A percentile compares a stretch with the other conserved stretches of the same genome.
phyloP scores from a whole-genome alignment of 305 asterid genomes.

The Rubia peregrina region DNA sequence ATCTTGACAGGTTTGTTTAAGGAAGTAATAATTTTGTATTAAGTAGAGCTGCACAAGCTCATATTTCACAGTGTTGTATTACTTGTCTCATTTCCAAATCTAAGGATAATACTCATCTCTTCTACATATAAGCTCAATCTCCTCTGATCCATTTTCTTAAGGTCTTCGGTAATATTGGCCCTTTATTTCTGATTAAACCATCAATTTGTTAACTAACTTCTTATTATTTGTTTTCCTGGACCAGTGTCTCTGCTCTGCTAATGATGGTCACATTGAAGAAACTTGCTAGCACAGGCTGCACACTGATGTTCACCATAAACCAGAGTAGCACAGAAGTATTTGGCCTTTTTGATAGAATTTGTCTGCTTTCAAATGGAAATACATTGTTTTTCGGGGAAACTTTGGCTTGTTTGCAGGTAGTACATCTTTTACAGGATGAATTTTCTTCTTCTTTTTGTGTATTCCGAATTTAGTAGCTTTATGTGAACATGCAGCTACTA shows the following conservation, averaged over 20 bases:
- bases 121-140: background rate
- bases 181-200: background rate
- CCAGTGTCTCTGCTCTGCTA: slow-evolving; percentile 90
- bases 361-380: slow-evolving; percentile 97
- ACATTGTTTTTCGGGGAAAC: slow-evolving; percentile 99
- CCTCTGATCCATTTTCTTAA: background rate
- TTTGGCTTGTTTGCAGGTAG: slow-evolving; percentile 97
- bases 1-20: slow-evolving; percentile 75
- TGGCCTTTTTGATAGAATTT: slow-evolving; percentile 95
- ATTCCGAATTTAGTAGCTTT: background rate
- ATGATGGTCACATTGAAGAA: slow-evolving; percentile 99
- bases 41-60: slow-evolving; percentile 8
- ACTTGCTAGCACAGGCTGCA: slow-evolving; percentile 97
- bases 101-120: background rate
- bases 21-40: background rate
- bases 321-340: slow-evolving; percentile 99
- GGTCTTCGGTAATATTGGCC: background rate
- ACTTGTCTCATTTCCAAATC: background rate
- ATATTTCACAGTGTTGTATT: background rate
- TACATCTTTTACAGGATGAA: slow-evolving; percentile 5
- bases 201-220: background rate
- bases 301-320: slow-evolving; percentile 82
- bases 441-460: background rate
- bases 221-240: slow-evolving; percentile 1
- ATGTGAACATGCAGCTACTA: background rate